Conservation (phyloP, 495 filamentous ascomycete genomes). For the Podospora pseudopauciseta region DNA sequence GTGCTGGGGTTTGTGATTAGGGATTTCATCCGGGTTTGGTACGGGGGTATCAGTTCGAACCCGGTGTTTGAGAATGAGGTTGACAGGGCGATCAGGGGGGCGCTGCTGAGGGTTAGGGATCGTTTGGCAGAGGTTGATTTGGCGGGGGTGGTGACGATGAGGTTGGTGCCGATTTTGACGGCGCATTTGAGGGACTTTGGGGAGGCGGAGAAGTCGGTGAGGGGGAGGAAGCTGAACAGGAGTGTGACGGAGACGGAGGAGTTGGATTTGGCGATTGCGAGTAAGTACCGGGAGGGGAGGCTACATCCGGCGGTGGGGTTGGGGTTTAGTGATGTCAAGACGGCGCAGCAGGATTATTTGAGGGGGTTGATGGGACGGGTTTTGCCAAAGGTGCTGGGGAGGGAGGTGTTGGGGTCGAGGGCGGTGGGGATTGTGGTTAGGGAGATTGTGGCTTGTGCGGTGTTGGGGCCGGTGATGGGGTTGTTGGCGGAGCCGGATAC, state of each 20-base stretch:
- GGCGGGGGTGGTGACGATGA: constrained; percentile 72
- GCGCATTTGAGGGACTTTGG: constrained; percentile 86
- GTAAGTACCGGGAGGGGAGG: constrained; percentile 84
- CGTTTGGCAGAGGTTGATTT: constrained; percentile 69
- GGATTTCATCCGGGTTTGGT: constrained; percentile 89
- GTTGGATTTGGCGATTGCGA: constrained; percentile 87
- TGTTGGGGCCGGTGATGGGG: constrained; percentile 66
- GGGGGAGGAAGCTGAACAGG: constrained; percentile 80
- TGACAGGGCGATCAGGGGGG: constrained; percentile 70
- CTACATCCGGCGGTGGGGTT: constrained; percentile 86
- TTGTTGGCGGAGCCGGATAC: constrained; percentile 85
- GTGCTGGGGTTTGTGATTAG: constrained; percentile 72
- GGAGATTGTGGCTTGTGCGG: constrained; percentile 78
- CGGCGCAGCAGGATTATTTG: constrained; percentile 81
- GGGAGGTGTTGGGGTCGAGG: constrained; percentile 63
- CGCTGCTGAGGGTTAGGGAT: constrained; percentile 66
- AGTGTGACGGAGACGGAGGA: constrained; percentile 96
- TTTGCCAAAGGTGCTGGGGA: constrained; percentile 72
- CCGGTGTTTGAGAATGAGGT: constrained; percentile 79
- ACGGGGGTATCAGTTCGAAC: constrained; percentile 76
- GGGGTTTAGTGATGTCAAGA: constrained; percentile 73
- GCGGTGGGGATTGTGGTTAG: constrained; percentile 74
- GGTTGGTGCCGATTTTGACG: constrained; percentile 86
- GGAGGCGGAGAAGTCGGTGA: constrained; percentile 80
- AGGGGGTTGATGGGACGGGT: constrained; percentile 65